These are phyloP conservation scores for Perilla frutescens DNA, from an alignment of 257 asterid species.

Conservation along the genomic window DNA sequence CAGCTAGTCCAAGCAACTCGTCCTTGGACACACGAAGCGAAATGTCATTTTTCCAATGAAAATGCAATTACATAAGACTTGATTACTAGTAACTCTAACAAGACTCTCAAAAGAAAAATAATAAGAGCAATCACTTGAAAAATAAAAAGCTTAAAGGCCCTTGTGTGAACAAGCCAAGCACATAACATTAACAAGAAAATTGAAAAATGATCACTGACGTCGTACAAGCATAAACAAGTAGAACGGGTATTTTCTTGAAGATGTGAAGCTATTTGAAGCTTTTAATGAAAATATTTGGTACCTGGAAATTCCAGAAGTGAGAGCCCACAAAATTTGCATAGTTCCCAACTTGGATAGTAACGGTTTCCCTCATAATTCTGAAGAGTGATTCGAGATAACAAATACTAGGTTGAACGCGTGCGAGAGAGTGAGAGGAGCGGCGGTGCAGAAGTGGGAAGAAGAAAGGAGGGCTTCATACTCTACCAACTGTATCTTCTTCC, in stretches of 20 bases:
- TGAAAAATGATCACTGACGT: not conserved
- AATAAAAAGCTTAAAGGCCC: not conserved
- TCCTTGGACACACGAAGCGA: constrained; percentile 61
- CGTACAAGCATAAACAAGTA: constrained; percentile 2
- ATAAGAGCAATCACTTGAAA: constrained; percentile 1
- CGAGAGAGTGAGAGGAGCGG: not conserved
- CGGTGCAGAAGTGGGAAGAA: not conserved
- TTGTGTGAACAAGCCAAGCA: constrained; percentile 6
- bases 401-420: not conserved
- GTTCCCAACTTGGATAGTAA: constrained; percentile 77
- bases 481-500: no score
- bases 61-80: not conserved
- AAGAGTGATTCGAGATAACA: not conserved
- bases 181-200: not conserved
- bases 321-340: constrained; percentile 88
- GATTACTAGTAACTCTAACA: not conserved
- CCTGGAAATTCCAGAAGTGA: constrained; percentile 99
- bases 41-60: constrained; percentile 16
- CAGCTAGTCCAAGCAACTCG: constrained; percentile 94
- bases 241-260: not conserved
- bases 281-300: constrained; percentile 16
- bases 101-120: not conserved
- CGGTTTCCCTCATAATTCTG: constrained; percentile 67
- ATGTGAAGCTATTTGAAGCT: not conserved
- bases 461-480: not conserved